Base-by-base conservation (phyloP, 257 asterid genomes). In the Scutellaria barbata region DNA sequence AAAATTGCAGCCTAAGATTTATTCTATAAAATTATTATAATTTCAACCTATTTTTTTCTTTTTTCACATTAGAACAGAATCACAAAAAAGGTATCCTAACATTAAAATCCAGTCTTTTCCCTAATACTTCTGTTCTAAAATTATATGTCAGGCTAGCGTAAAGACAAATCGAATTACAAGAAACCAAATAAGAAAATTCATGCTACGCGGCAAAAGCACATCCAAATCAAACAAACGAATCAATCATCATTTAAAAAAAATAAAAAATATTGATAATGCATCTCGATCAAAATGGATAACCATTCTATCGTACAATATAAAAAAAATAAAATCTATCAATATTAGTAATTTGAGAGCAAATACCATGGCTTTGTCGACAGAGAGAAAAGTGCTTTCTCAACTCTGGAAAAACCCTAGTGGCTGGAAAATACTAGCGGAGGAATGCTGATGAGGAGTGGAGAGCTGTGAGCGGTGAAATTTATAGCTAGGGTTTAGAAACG, bases 331-430 rank as follows among this genome's bases (percentile, higher is more conserved):
- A 37, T 59, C 8, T 9, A 46, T 64, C 48, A 54, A 8, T 4
- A 2, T 3, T 1, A 3, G 35, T 37, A n/a, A 3, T 42, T 30
- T 14, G 7, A 54, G 60, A 18, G 30, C 39, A 14, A 30, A 8
- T 77, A 72, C 78, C 78, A 72, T 77, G 78, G 75, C 60, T 72
- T 5, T 62, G 66, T 65, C 71, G 43, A 64, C 35, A 56, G 65
- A 57, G 52, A 5, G 10, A 10, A 40, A n/a, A 66, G 11, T 70
- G 69, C 73, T 56, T 30, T 68, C 65, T 53, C 63, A 25, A 58
- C 58, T 30, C 54, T 5, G 17, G 55, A 46, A 20, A 40, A 76
- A 63, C 67, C 71, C 80, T 76, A 75, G 39, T 62, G 33, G 55
- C 70, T 30, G 47, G 45, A 10, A 18, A 43, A 8, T n/a, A 16